Conservation (phyloP, 495 filamentous ascomycete species). For the Penicillium silybi region DNA sequence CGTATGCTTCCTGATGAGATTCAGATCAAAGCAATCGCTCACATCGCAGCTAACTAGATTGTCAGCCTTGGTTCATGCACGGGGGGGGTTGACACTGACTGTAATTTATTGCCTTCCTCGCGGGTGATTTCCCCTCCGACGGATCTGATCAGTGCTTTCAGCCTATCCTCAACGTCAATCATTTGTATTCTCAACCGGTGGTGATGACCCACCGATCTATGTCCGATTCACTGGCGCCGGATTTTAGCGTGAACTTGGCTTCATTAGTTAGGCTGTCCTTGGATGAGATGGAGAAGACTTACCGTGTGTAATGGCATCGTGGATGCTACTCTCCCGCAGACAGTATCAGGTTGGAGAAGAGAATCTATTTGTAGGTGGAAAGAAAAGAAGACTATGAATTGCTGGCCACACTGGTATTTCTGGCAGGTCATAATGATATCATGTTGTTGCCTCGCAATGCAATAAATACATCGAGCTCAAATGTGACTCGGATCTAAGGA, state of each 20-base stretch:
- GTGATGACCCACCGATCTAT: not conserved
- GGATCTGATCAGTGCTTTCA: constrained; percentile 5
- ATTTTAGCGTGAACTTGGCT: not conserved
- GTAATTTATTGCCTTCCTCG: constrained; percentile 1
- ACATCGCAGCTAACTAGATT: constrained; percentile 2
- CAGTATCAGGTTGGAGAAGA: not conserved
- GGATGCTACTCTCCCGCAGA: not conserved
- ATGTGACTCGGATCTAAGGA: not conserved
- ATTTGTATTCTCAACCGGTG: not conserved
- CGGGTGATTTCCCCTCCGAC: constrained; percentile 6
- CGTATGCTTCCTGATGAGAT: constrained; percentile 9
- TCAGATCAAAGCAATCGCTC: constrained; percentile 4
- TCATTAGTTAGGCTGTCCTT: not conserved
- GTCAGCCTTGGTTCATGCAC: not conserved
- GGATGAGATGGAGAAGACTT: not conserved
- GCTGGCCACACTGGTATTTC: not conserved
- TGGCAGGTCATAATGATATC: constrained; percentile 7
- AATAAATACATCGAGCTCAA: not conserved
- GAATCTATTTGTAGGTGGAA: not conserved
- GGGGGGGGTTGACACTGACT: constrained; percentile 5
- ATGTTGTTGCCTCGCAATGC: not conserved
- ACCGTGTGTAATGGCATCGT: constrained; percentile 4
- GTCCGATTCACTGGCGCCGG: constrained; percentile 1
- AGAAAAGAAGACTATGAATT: not conserved
- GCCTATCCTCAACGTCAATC: not conserved